A percentile compares a stretch with the other conserved stretches of the same genome.
These are phyloP conservation scores for Lactarius psammicola DNA, from an alignment of 768 basidiomycete genomes.

Conservation along the genomic window DNA sequence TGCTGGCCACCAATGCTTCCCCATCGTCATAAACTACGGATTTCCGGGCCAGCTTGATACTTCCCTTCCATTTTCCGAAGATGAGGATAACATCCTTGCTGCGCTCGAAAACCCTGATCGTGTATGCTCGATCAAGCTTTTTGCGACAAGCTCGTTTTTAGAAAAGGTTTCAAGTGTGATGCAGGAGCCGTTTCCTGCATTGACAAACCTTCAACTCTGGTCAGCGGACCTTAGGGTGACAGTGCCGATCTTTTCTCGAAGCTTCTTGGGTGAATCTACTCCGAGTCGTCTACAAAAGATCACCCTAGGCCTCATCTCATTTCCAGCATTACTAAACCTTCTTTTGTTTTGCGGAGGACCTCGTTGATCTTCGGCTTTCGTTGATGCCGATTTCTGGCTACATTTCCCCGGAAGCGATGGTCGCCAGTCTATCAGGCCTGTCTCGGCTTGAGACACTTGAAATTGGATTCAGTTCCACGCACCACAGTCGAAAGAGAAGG, in stretches of 20 bases:
- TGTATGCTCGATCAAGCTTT: background rate
- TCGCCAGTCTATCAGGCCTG: background rate
- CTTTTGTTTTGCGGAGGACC: background rate
- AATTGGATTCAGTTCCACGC: background rate
- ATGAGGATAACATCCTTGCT: background rate
- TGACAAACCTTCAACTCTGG: background rate
- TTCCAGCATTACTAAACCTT: background rate
- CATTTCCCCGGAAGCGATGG: background rate
- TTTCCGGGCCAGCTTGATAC: too few species aligned
- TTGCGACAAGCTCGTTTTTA: background rate
- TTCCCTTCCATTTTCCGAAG: accelerated
- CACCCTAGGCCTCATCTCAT: background rate
- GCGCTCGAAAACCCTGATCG: constrained; percentile 1
- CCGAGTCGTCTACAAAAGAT: background rate
- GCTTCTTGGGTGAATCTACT: constrained; percentile 3
- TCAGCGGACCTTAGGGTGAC: too few species aligned
- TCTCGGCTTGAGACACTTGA: background rate
- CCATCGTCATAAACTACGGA: background rate
- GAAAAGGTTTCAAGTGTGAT: background rate
- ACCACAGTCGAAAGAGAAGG: background rate
- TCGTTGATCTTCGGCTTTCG: background rate
- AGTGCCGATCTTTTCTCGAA: background rate
- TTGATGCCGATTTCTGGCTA: background rate
- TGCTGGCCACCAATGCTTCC: constrained; percentile 5
- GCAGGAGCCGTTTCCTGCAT: background rate